Percentiles rank a stretch among this genome's conserved stretches.
phyloP scores from a whole-genome alignment of 2,329 filamentous ascomycete genomes.

The Cyanodermella asteris region DNA sequence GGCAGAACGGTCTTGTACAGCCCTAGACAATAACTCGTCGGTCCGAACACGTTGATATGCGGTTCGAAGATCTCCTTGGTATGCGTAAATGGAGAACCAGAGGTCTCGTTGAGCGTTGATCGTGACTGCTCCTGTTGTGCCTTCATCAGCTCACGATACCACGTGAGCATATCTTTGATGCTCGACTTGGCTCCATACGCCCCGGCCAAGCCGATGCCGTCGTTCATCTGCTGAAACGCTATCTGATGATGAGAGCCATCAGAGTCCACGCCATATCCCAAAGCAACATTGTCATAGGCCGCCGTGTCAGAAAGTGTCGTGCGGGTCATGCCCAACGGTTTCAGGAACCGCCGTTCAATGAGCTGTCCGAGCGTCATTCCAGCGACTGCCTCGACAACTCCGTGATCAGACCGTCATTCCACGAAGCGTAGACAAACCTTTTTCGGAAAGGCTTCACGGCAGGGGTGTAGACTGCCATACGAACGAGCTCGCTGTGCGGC shows the following conservation, averaged over 20 bases:
- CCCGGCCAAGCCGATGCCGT: neutral
- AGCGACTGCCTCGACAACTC: no score
- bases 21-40: slow-evolving; percentile 1
- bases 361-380: no score
- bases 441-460: no score
- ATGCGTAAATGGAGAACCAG: neutral
- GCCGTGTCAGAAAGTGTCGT: neutral
- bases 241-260: slow-evolving; percentile 2
- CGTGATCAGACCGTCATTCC: no score
- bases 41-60: neutral
- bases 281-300: slow-evolving; percentile 1
- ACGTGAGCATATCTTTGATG: slow-evolving; percentile 2
- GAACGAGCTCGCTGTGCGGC: no score
- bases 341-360: no score
- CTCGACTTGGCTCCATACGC: slow-evolving; percentile 1
- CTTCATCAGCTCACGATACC: neutral
- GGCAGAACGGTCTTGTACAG: slow-evolving; percentile 2
- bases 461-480: no score
- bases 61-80: neutral
- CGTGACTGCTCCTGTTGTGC: neutral
- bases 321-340: slow-evolving; percentile 1
- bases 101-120: neutral
- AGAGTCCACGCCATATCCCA: slow-evolving; percentile 2
- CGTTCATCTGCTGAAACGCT: neutral
- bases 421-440: no score